Percentiles rank a stretch among this genome's conserved stretches.
These are phyloP conservation scores for Paraconiothyrium sp. DNA, from an alignment of 2,329 filamentous ascomycete species.

Conservation along the genomic window DNA sequence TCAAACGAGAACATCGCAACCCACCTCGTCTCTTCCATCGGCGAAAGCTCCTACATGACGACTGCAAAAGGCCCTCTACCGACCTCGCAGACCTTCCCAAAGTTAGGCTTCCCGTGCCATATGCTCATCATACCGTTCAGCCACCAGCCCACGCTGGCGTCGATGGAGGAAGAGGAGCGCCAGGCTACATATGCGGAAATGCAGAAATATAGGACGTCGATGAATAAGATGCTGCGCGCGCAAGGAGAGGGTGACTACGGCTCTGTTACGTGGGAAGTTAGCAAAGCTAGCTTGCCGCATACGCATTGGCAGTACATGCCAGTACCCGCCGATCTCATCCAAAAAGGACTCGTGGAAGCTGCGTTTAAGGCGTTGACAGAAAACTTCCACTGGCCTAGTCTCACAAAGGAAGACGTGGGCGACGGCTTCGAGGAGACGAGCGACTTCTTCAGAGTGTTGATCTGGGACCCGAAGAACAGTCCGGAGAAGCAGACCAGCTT, in stretches of 20 bases:
- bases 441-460: constrained; percentile 83
- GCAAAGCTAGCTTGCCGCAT: constrained; percentile 81
- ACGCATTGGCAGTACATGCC: constrained; percentile 94
- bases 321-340: constrained; percentile 72
- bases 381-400: constrained; percentile 70
- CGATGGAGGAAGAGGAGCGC: constrained; percentile 69
- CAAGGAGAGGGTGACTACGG: constrained; percentile 69
- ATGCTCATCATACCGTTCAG: constrained; percentile 89
- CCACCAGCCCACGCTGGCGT: constrained; percentile 78
- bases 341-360: constrained; percentile 80
- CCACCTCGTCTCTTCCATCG: constrained; percentile 91
- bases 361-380: constrained; percentile 90
- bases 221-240: constrained; percentile 79
- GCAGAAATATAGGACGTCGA: constrained; percentile 77
- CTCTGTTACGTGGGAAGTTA: constrained; percentile 92
- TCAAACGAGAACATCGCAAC: constrained; percentile 84
- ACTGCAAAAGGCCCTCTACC: constrained; percentile 91
- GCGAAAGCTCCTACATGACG: constrained; percentile 86
- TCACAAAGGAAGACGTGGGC: constrained; percentile 54
- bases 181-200: constrained; percentile 78
- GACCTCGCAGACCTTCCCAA: constrained; percentile 73
- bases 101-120: constrained; percentile 81
- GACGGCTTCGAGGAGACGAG: constrained; percentile 55
- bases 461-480: constrained; percentile 70
- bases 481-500: constrained; percentile 72